Evolutionary conservation across 768 basidiomycete species (phyloP).

Genomic region (Paxillus ammoniavirescens): DNA sequence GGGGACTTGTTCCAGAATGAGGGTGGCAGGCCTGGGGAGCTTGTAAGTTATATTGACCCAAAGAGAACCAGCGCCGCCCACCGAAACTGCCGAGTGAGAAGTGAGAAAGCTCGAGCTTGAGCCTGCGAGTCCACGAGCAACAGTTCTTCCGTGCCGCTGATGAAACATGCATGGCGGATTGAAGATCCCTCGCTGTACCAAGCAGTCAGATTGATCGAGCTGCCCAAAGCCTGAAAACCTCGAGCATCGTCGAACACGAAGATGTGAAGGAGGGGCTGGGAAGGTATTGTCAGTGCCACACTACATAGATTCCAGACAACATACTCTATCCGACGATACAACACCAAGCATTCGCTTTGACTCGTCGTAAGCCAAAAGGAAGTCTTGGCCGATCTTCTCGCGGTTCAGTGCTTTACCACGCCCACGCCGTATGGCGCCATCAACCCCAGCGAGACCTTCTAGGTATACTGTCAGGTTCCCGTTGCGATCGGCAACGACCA

Average conservation of each 20-base stretch:
- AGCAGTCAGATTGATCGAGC: constrained; percentile 34
- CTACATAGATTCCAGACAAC: neutral
- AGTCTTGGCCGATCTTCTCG: constrained; percentile 46
- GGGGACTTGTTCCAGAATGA: constrained; percentile 35
- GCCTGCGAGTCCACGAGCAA: constrained; percentile 41
- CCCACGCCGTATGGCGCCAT: constrained; percentile 26
- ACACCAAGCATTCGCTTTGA: constrained; percentile 46
- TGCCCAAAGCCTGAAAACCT: constrained; percentile 38
- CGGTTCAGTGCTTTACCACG: constrained; percentile 36
- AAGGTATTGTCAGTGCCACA: neutral
- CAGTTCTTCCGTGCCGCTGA: constrained; percentile 47
- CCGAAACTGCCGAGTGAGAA: constrained; percentile 49
- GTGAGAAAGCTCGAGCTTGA: constrained; percentile 45
- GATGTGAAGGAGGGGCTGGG: constrained; percentile 37
- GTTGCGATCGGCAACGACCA: constrained; percentile 37
- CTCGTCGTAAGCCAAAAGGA: constrained; percentile 53
- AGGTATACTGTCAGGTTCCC: constrained; percentile 39
- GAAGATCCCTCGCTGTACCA: constrained; percentile 39
- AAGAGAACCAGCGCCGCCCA: constrained; percentile 14
- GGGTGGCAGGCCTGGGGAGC: constrained; percentile 37
- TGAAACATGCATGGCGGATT: constrained; percentile 39
- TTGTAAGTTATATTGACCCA: neutral
- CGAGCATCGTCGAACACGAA: constrained; percentile 46
- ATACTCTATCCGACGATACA: constrained; percentile 42
- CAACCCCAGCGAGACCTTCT: constrained; percentile 33